A percentile compares a stretch with the other conserved stretches of the same genome.
Evolutionary conservation across 2,329 filamentous ascomycete genomes (phyloP).

Genomic region (Aspergillus brasiliensis): DNA sequence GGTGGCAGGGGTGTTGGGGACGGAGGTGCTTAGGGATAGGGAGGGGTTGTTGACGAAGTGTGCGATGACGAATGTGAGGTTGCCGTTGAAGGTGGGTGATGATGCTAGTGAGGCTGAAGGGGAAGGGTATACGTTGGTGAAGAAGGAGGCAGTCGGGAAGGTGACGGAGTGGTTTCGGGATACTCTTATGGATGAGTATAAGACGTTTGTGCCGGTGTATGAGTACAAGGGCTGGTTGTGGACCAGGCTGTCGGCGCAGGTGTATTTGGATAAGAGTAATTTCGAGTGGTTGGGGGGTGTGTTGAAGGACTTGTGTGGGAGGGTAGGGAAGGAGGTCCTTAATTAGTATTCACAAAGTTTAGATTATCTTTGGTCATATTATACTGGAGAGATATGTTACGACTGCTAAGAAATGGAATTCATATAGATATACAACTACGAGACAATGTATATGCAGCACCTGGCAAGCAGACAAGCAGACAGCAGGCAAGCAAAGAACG

Average conservation of each 20-base stretch:
- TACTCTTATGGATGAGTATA: slow-evolving; percentile 59
- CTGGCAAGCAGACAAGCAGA: neutral
- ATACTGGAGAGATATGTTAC: too few relatives aligned
- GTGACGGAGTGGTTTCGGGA: slow-evolving; percentile 62
- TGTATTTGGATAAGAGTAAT: slow-evolving; percentile 79
- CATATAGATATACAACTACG: slow-evolving; percentile 19
- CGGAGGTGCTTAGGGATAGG: slow-evolving; percentile 65
- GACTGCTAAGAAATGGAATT: too few relatives aligned
- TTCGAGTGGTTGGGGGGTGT: slow-evolving; percentile 69
- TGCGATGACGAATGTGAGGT: slow-evolving; percentile 69
- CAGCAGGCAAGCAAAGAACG: neutral
- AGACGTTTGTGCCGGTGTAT: slow-evolving; percentile 71
- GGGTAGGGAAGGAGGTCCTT: slow-evolving; percentile 49
- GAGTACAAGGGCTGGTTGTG: slow-evolving; percentile 66
- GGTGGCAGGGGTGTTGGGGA: slow-evolving; percentile 66
- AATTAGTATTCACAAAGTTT: too few relatives aligned
- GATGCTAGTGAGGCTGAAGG: neutral
- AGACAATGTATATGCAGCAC: slow-evolving; percentile 18
- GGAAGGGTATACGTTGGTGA: slow-evolving; percentile 28
- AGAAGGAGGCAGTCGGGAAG: slow-evolving; percentile 41
- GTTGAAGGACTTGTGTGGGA: slow-evolving; percentile 60
- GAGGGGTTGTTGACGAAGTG: slow-evolving; percentile 59
- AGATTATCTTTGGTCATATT: too few relatives aligned
- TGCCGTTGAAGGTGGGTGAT: slow-evolving; percentile 60
- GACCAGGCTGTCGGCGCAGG: slow-evolving; percentile 75